phyloP scores from a whole-genome alignment of 495 filamentous ascomycete species.

The Lasiosphaeris hirsuta region DNA sequence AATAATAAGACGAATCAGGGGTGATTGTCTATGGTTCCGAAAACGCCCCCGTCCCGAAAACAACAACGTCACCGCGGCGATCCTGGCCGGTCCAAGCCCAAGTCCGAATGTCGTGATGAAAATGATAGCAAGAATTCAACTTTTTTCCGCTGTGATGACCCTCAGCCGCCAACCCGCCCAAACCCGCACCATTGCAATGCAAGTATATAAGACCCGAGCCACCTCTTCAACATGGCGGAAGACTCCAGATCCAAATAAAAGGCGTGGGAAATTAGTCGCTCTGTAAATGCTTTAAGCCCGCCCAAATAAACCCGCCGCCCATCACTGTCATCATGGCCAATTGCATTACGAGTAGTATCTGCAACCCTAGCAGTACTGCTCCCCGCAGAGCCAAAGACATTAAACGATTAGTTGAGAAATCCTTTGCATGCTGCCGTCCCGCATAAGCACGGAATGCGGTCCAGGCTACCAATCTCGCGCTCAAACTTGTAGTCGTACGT shows the following conservation, averaged over 20 bases:
- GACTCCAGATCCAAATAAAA: slow-evolving; percentile 5
- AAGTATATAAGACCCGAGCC: slow-evolving; percentile 9
- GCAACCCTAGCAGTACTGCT: not conserved
- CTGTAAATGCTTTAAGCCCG: slow-evolving; percentile 4
- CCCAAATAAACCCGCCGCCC: not conserved
- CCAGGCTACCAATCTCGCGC: slow-evolving; percentile 87
- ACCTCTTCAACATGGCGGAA: not conserved
- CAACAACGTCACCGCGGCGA: too few relatives aligned
- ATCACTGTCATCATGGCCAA: slow-evolving; percentile 1
- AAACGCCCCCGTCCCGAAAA: not conserved
- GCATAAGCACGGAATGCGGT: slow-evolving; percentile 95
- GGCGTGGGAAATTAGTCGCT: slow-evolving; percentile 9
- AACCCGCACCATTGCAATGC: slow-evolving; percentile 9
- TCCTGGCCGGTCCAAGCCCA: not conserved
- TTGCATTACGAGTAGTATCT: too few relatives aligned
- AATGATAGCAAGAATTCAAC: not conserved
- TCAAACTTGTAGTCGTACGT: slow-evolving; percentile 99
- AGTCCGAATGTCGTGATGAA: not conserved
- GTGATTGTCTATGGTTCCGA: not conserved
- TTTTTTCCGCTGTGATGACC: not conserved
- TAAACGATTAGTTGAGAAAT: slow-evolving; percentile 78
- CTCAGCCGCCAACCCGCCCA: not conserved
- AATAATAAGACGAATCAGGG: too few relatives aligned
- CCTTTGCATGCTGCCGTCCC: slow-evolving; percentile 95
- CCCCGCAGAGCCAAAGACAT: slow-evolving; percentile 5